A percentile compares a stretch with the other conserved stretches of the same genome.
These are phyloP conservation scores for Bipolaris zeicola DNA, from an alignment of 2,329 filamentous ascomycete species.

Conservation along the genomic window DNA sequence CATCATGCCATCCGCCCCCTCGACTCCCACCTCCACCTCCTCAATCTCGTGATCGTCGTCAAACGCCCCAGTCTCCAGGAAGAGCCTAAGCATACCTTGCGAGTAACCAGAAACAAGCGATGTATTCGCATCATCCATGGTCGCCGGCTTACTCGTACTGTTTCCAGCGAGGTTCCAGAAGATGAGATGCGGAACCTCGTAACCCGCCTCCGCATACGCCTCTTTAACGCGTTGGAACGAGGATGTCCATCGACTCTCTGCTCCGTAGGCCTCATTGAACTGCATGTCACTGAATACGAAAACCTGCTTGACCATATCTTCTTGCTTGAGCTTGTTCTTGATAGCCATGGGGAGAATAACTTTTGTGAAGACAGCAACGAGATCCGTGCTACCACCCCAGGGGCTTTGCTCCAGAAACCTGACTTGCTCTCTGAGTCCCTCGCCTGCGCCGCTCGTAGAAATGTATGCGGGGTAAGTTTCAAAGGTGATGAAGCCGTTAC, in stretches of 20 bases:
- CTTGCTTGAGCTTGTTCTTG: constrained; percentile 55
- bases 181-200: constrained; percentile 64
- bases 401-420: constrained; percentile 28
- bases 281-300: constrained; percentile 69
- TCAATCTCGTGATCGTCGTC: constrained; percentile 50
- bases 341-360: constrained; percentile 62
- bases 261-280: constrained; percentile 53
- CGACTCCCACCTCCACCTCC: constrained; percentile 41
- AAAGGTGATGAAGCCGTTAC: constrained; percentile 63
- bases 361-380: constrained; percentile 60
- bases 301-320: constrained; percentile 66
- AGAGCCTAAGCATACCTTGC: constrained; percentile 63
- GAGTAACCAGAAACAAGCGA: constrained; percentile 62
- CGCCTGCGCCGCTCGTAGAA: constrained; percentile 40
- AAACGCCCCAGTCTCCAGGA: constrained; percentile 59
- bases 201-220: constrained; percentile 57
- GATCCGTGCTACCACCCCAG: constrained; percentile 59
- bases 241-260: constrained; percentile 46
- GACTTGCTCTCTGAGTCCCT: constrained; percentile 53
- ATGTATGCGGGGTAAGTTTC: constrained; percentile 47
- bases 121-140: constrained; percentile 53
- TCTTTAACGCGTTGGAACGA: constrained; percentile 59
- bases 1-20: constrained; percentile 45
- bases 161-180: constrained; percentile 65
- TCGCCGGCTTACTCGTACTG: constrained; percentile 57